Evolutionary conservation across 345 rosid genomes (phyloP).

Genomic region (Hibiscus mutabilis): DNA sequence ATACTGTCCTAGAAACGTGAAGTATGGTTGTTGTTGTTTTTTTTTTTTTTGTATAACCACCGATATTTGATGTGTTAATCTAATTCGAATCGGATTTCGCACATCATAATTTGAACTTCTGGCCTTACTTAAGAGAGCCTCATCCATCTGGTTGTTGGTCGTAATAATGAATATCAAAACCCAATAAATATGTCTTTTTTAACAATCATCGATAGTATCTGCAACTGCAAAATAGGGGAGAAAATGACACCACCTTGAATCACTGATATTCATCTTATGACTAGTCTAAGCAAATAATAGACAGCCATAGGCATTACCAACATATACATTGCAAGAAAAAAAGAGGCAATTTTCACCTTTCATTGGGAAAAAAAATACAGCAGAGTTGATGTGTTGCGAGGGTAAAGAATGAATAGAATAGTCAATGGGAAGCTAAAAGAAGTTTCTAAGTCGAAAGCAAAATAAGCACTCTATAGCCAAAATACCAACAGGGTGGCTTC

Average conservation of each 20-base stretch:
- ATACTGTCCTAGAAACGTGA: too few species aligned
- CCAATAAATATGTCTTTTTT: neutral
- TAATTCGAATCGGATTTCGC: too few species aligned
- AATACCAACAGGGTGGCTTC: conserved; percentile 30
- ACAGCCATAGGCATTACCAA: neutral
- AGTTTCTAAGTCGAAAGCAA: conserved; percentile 5
- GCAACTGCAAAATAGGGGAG: neutral
- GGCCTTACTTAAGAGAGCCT: too few species aligned
- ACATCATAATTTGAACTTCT: too few species aligned
- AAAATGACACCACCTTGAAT: neutral
- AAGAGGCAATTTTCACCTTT: conserved; percentile 12
- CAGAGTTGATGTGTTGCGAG: neutral
- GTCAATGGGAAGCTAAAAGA: neutral
- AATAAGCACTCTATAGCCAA: conserved; percentile 23
- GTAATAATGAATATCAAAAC: too few species aligned
- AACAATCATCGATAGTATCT: neutral
- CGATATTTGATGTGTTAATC: too few species aligned
- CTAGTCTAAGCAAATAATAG: neutral
- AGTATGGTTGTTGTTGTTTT: too few species aligned
- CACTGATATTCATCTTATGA: neutral
- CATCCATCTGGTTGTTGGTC: too few species aligned
- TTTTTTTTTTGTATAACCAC: too few species aligned
- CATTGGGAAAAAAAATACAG: conserved; percentile 20
- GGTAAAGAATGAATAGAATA: conserved; percentile 48
- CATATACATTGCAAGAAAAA: neutral